Evolutionary conservation across 176 grass and related monocot genomes (phyloP).

Genomic region (Coix lacrymajobi): DNA sequence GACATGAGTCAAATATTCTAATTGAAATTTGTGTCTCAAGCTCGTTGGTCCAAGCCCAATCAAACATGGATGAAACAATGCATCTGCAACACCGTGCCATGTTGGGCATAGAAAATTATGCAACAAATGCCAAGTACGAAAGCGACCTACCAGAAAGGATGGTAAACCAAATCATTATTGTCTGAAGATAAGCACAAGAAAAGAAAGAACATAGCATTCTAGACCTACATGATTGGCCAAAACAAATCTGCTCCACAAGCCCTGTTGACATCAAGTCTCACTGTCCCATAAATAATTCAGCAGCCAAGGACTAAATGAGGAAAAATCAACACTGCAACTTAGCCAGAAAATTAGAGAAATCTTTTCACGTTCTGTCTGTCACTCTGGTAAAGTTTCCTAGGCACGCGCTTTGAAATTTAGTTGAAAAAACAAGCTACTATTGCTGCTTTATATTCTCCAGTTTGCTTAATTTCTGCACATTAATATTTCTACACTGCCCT

Average conservation of each 20-base stretch:
- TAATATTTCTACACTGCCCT: slow-evolving; percentile 4
- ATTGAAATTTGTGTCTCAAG: slow-evolving; percentile 14
- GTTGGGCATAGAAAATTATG: slow-evolving; percentile 40
- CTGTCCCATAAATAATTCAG: slow-evolving; percentile 5
- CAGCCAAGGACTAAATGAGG: slow-evolving; percentile 12
- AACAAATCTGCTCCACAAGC: slow-evolving; percentile 19
- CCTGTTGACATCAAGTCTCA: slow-evolving; percentile 25
- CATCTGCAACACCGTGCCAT: slow-evolving; percentile 13
- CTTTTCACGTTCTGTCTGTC: neutral
- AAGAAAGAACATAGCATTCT: neutral
- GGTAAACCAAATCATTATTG: slow-evolving; percentile 32
- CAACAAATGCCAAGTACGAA: slow-evolving; percentile 8
- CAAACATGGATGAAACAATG: slow-evolving; percentile 32
- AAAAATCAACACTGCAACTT: neutral
- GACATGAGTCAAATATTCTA: slow-evolving; percentile 1
- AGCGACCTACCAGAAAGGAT: slow-evolving; percentile 16
- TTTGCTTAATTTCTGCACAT: neutral
- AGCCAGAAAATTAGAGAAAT: neutral
- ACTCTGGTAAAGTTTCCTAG: neutral
- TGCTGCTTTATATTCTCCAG: neutral
- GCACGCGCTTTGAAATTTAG: slow-evolving; percentile 5
- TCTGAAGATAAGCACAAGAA: slow-evolving; percentile 31
- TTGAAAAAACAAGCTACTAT: neutral
- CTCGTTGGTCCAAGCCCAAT: slow-evolving; percentile 25
- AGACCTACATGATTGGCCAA: slow-evolving; percentile 38